Conservation (phyloP, 345 rosid genomes). For the Euphorbia lathyris region DNA sequence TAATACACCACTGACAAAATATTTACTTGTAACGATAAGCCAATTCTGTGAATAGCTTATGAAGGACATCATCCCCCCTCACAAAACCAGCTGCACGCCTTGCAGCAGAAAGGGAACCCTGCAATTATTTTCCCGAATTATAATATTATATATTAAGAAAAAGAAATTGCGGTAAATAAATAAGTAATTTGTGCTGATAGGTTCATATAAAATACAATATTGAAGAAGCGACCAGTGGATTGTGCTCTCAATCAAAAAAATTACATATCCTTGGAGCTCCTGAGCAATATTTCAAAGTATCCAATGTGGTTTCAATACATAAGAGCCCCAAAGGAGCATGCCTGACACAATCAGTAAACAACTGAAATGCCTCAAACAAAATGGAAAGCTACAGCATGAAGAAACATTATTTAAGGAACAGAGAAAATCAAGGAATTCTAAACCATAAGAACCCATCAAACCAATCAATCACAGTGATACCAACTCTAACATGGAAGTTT, state of each 20-base stretch:
- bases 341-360: background rate
- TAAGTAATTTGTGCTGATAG: background rate
- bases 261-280: background rate
- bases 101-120: slow-evolving; percentile 85
- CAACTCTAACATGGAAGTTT: too few species aligned
- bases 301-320: background rate
- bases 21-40: slow-evolving; percentile 84
- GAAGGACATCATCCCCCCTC: slow-evolving; percentile 86
- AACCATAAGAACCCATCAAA: background rate
- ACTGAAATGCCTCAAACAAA: background rate
- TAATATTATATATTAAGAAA: background rate
- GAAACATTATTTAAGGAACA: background rate
- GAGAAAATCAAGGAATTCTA: too few species aligned
- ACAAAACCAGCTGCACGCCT: slow-evolving; percentile 88
- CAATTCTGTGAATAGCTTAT: slow-evolving; percentile 83
- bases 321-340: background rate
- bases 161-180: background rate
- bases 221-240: too few species aligned
- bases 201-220: background rate
- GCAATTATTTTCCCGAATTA: slow-evolving; percentile 10
- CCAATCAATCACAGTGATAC: background rate
- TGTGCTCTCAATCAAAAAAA: background rate
- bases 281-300: background rate
- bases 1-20: background rate
- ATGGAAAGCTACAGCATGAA: background rate